Base-by-base conservation (phyloP, 306 rosid genomes). In the Casuarina equisetifolia region DNA sequence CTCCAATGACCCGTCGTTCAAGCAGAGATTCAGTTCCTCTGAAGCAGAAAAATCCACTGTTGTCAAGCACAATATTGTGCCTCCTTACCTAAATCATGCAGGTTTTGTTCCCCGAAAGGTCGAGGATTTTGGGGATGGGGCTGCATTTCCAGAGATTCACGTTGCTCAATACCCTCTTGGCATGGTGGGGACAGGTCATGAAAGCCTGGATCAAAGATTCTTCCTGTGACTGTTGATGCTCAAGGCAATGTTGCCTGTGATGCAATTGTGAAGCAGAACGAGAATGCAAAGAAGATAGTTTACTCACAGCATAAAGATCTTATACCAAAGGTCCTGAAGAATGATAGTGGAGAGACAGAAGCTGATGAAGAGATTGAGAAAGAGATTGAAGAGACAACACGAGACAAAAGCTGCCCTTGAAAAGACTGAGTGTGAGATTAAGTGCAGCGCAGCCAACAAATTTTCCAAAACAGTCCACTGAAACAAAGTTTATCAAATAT, bases 341-440 rank as follows among this genome's bases (percentile, higher is more conserved):
- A 88, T 12, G 94, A 90, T 0, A 86, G 46, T 4, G 91, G 76
- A 1, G 90, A 78, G 17, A 73, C n/a, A 0, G 76, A 58, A 7
- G 88, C 71, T 71, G 94, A 91, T 6, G 96, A 91, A 44, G 97
- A 92, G 40, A 2, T 68, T 45, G 84, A 88, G 70, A 81, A 85
- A 6, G 91, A 80, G 89, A 90, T 94, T 68, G 98, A 90, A 3
- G 96, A 94, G 76, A 94, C 94, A 0, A 92, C 76, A 10, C 89
- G 96, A 92, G 52, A 92, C 98, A 0, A 94, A 94, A 38, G 91
- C 94, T 50, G 94, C 96, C 0, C 93, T 92, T 54, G 97, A 94
- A 86, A 89, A 92, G 87, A 89, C 91, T 64, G 70, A 90, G 91
- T 25, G 32, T 25, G 32, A 25, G 32, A 25, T 25, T 25, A 25